Base-by-base conservation (phyloP, 2,329 filamentous ascomycete species). In the Venturia aucupariae region DNA sequence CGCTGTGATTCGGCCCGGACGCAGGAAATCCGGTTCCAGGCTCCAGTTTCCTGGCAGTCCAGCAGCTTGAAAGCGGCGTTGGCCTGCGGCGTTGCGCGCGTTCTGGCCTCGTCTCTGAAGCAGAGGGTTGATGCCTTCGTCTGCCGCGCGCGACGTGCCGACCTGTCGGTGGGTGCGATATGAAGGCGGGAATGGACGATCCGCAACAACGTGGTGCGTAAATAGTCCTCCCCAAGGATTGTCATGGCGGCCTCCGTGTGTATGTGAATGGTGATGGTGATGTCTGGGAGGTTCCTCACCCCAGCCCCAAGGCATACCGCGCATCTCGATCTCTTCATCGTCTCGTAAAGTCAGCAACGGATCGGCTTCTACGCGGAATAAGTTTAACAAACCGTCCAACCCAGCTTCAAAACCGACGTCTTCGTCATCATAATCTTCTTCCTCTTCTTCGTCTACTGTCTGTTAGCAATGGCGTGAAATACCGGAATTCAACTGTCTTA, bases 71-170 rank as follows among this genome's bases (percentile, higher is more conserved):
- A 67, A 69, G 30, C 61, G 61, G 1, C 42, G 41, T 64, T 59
- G 17, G 68, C 68, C 24, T 42, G 42, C 66, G 68, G 57, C 6
- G 32, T 41, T 35, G n/a, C 46, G 62, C 19, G 46, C 44, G 17
- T 46, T 46, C 13, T 38, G 35, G 6, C 62, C 62, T 24, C 51
- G 46, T 64, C 90, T 87, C 68, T 92, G 88, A 63, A 97, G 84
- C 15, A 97, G 81, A 54, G 93, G 93, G 71, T 97, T 97, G 27
- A 86, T 82, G 3, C 91, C 92, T 72, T 97, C 92, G 68, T 96
- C 91, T 41, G 83, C 81, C 35, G 81, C 81, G 65, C 83, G 81
- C 62, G 83, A 77, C 39, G 82, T 79, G 24, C 77, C 78, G 59
- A 80, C 80, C 63, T 82, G 75, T 65, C 84, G 80, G 69, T 86